phyloP scores from a whole-genome alignment of 2,329 filamentous ascomycete species.

The Furcasterigmium furcatum region DNA sequence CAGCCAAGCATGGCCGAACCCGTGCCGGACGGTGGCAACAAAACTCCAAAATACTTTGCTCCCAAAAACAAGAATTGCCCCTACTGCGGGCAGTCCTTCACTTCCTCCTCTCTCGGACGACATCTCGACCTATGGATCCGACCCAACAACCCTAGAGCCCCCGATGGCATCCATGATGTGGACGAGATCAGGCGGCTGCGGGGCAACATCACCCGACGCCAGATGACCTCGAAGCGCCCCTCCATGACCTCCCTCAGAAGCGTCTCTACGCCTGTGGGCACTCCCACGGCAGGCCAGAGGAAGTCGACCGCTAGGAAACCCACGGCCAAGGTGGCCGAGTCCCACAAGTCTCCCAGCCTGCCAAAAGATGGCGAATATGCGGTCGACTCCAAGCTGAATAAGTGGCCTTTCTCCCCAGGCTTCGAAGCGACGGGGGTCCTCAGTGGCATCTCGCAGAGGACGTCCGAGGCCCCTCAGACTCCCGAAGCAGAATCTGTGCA shows the following conservation, averaged over 20 bases:
- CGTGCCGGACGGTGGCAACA: constrained; percentile 28
- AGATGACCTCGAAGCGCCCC: constrained; percentile 43
- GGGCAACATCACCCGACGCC: constrained; percentile 80
- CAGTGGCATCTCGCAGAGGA: constrained; percentile 60
- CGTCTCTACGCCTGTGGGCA: constrained; percentile 55
- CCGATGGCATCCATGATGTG: constrained; percentile 86
- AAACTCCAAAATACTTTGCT: constrained; percentile 37
- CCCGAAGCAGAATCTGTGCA: constrained; percentile 22
- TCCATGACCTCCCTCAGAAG: constrained; percentile 61
- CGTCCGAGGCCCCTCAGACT: constrained; percentile 21
- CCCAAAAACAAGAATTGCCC: constrained; percentile 85
- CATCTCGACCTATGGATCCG: constrained; percentile 95
- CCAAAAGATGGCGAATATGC: constrained; percentile 38
- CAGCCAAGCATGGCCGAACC: constrained; percentile 20
- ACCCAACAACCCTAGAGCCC: constrained; percentile 83
- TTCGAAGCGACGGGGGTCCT: constrained; percentile 81
- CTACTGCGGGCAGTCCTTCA: constrained; percentile 87
- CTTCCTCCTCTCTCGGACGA: constrained; percentile 87
- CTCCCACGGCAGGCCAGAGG: constrained; percentile 37
- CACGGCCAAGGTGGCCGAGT: constrained; percentile 26
- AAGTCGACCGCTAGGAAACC: constrained; percentile 23
- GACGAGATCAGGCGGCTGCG: constrained; percentile 83
- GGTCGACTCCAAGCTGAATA: constrained; percentile 48
- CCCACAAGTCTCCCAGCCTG: constrained; percentile 25
- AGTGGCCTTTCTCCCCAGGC: constrained; percentile 52